phyloP scores from a whole-genome alignment of 2,329 filamentous ascomycete species.

The Phyllosticta ampelicida region DNA sequence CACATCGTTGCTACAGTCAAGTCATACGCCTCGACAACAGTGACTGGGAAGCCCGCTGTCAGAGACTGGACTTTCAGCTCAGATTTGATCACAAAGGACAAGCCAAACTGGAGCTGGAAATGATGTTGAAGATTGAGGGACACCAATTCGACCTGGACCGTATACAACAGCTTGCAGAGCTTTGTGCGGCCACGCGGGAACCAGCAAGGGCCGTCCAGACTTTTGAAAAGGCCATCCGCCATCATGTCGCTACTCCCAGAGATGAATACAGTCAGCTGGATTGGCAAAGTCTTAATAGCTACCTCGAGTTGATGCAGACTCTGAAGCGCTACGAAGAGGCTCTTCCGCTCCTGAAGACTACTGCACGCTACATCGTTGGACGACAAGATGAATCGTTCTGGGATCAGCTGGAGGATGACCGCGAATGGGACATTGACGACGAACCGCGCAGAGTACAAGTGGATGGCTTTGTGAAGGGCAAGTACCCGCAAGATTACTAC shows the following conservation, averaged over 20 bases:
- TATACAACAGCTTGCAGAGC: constrained; percentile 45
- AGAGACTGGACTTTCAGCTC: constrained; percentile 46
- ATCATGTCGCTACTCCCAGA: constrained; percentile 34
- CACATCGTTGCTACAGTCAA: constrained; percentile 43
- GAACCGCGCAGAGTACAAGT: constrained; percentile 53
- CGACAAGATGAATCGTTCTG: constrained; percentile 65
- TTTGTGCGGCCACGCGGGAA: constrained; percentile 43
- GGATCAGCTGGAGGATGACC: constrained; percentile 65
- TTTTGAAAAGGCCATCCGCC: constrained; percentile 43
- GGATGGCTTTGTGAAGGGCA: constrained; percentile 47
- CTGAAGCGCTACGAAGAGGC: constrained; percentile 59
- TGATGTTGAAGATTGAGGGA: constrained; percentile 41
- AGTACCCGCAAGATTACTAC: constrained; percentile 50
- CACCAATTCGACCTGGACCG: constrained; percentile 41
- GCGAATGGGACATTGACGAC: constrained; percentile 77
- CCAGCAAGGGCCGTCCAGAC: constrained; percentile 37
- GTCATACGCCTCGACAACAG: constrained; percentile 43
- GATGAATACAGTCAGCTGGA: constrained; percentile 38
- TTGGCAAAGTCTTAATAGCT: constrained; percentile 81
- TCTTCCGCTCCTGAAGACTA: constrained; percentile 55
- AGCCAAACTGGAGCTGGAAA: constrained; percentile 42
- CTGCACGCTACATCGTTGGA: constrained; percentile 75
- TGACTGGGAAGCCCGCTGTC: constrained; percentile 43
- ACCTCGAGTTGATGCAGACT: constrained; percentile 53
- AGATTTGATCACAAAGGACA: constrained; percentile 26